Evolutionary conservation across 106 monocot species (phyloP).

Genomic region (Acorus calamus): DNA sequence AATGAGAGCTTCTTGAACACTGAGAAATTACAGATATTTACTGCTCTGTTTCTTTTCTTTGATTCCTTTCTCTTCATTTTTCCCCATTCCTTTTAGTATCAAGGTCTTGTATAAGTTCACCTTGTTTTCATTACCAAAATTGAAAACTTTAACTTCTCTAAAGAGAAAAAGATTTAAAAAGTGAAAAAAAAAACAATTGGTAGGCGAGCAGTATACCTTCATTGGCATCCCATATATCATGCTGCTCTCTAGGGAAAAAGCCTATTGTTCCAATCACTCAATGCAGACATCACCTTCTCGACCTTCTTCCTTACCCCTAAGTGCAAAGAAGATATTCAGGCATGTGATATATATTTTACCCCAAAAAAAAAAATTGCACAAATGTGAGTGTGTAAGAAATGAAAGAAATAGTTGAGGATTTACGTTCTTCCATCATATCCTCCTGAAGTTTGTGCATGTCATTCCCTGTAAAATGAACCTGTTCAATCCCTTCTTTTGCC

Average conservation of each 20-base stretch:
- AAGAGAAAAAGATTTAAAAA: too few relatives aligned
- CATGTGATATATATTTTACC: not conserved
- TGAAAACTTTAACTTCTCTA: too few relatives aligned
- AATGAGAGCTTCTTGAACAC: not conserved
- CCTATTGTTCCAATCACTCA: constrained; percentile 18
- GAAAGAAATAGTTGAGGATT: not conserved
- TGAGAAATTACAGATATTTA: not conserved
- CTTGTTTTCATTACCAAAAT: too few relatives aligned
- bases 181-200: too few relatives aligned
- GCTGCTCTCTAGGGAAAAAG: not conserved
- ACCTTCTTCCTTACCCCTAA: constrained; percentile 46
- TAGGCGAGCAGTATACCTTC: constrained; percentile 21
- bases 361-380: too few relatives aligned
- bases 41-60: too few relatives aligned
- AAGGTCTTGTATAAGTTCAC: too few relatives aligned
- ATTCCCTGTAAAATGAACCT: constrained; percentile 40
- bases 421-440: constrained; percentile 46
- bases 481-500: constrained; percentile 59
- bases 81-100: not conserved
- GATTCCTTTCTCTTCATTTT: not conserved
- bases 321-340: not conserved
- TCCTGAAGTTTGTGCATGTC: constrained; percentile 28
- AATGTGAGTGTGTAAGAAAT: not conserved
- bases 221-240: constrained; percentile 12
- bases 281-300: constrained; percentile 20